These are phyloP conservation scores for Tubosaeta brunneosetosa DNA, from an alignment of 768 basidiomycete genomes.

Conservation along the genomic window DNA sequence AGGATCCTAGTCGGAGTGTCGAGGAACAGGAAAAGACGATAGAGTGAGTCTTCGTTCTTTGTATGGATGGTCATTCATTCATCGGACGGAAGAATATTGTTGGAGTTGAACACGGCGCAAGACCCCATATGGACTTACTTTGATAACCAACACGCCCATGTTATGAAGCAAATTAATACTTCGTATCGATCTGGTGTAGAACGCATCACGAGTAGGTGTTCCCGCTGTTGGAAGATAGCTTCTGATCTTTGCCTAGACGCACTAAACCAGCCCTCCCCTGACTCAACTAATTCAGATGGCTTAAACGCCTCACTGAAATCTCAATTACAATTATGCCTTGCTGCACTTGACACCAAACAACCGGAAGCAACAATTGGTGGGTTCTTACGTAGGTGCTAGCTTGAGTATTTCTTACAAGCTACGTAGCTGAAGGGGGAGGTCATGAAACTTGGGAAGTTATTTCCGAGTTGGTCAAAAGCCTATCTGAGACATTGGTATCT, in stretches of 20 bases:
- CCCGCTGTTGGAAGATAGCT: slow-evolving; percentile 2
- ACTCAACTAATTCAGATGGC: slow-evolving; percentile 33
- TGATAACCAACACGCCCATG: slow-evolving; percentile 86
- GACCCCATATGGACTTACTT: slow-evolving; percentile 97
- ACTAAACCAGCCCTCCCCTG: slow-evolving; percentile 39
- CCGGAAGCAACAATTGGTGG: slow-evolving; percentile 58
- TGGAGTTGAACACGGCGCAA: slow-evolving; percentile 80
- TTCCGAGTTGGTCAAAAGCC: slow-evolving; percentile 71
- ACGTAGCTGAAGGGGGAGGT: slow-evolving; percentile 61
- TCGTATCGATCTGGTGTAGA: slow-evolving; percentile 51
- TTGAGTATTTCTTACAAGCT: background rate
- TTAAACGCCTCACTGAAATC: slow-evolving; percentile 43
- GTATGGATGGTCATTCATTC: slow-evolving; percentile 3
- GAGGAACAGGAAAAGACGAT: slow-evolving; percentile 98
- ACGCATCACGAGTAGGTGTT: slow-evolving; percentile 42
- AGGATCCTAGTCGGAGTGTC: slow-evolving; percentile 71
- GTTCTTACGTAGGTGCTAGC: slow-evolving; percentile 3
- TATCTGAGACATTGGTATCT: slow-evolving; percentile 83
- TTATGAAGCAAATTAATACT: slow-evolving; percentile 71
- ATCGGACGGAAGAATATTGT: slow-evolving; percentile 57
- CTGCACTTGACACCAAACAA: slow-evolving; percentile 59
- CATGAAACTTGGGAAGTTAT: slow-evolving; percentile 81
- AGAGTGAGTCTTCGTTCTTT: slow-evolving; percentile 54
- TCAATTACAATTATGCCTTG: slow-evolving; percentile 58
- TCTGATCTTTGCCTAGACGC: slow-evolving; percentile 35